Base-by-base conservation (phyloP, 1,139 yeast genomes). In the Meyerozyma carpophila region DNA sequence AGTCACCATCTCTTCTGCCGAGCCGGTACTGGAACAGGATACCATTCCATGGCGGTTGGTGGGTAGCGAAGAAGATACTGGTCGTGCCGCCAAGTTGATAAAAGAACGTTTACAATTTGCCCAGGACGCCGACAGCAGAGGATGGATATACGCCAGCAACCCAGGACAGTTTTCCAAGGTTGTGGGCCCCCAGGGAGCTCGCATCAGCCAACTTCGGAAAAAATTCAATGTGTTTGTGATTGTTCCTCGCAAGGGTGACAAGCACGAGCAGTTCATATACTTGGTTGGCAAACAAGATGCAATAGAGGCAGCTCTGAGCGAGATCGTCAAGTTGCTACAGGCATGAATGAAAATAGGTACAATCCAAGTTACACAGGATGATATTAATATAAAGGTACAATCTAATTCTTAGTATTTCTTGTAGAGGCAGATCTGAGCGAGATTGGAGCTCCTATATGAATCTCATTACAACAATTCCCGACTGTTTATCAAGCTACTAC, bases 141-240 rank as follows among this genome's bases (percentile, higher is more conserved):
- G 68, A 16, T 73, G 77, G 77, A 62, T 65, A 44, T 69, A 66
- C 53, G 53, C 66, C 25, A 53, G 56, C 36, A 59, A 66, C 47
- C 65, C 75, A 20, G 53, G 66, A 1, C 49, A 48, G n/a, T 70
- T 72, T 52, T 76, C 85, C 46, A 77, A 75, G 61, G 72, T 88
- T 41, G 77, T 89, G 53, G 96, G 96, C 6, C 82, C 89, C 20
- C 83, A 79, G 54, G 96, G 96, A 40, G 65, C 82, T 31, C 81
- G 77, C 51, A 74, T 88, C 55, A 81, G 77, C 56, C 69, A 69
- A 50, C 76, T 88, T 47, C 81, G 95, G 65, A 69, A 68, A 37
- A 69, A 74, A 49, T 68, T 84, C 18, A 80, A 77, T 37, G 73
- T 85, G 42, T 73, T 78, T 49, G 77, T 87, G 52, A 73, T 73